Conservation (phyloP, 2,329 filamentous ascomycete species). For the Xylariaceae sp. region DNA sequence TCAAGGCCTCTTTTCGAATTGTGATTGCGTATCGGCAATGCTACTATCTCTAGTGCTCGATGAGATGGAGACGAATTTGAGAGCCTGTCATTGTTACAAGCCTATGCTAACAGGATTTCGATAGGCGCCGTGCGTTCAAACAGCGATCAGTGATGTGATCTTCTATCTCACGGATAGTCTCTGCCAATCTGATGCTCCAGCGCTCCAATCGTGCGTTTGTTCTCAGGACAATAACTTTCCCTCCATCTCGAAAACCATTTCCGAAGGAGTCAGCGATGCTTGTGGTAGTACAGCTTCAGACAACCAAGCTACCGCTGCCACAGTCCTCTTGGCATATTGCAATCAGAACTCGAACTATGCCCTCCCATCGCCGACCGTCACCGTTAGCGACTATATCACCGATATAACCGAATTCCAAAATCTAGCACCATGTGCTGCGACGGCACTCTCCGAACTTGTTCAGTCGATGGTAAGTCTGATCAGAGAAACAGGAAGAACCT, state of each 20-base stretch:
- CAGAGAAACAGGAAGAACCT: neutral
- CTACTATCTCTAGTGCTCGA: neutral
- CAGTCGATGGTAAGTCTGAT: constrained; percentile 29
- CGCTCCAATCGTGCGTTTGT: constrained; percentile 51
- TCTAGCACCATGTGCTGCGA: constrained; percentile 42
- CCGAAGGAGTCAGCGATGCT: constrained; percentile 36
- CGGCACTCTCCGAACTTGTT: constrained; percentile 30
- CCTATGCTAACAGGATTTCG: neutral
- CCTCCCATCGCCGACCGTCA: constrained; percentile 41
- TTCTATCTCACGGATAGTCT: constrained; percentile 38
- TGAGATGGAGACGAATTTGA: neutral
- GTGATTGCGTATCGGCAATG: too few relatives aligned
- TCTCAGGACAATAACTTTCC: constrained; percentile 41
- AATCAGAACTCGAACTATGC: constrained; percentile 36
- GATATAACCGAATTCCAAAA: constrained; percentile 43
- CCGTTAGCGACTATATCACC: constrained; percentile 46
- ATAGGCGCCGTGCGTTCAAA: constrained; percentile 49
- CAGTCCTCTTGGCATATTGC: constrained; percentile 47
- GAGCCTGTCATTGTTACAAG: too few relatives aligned
- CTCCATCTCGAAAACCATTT: constrained; percentile 37
- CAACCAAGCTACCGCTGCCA: constrained; percentile 44
- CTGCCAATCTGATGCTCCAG: constrained; percentile 42
- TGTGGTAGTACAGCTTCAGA: constrained; percentile 46
- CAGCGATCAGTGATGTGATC: constrained; percentile 43
- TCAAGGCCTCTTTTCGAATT: neutral